Evolutionary conservation across 345 rosid species (phyloP).

Genomic region (Corchorus capsularis): DNA sequence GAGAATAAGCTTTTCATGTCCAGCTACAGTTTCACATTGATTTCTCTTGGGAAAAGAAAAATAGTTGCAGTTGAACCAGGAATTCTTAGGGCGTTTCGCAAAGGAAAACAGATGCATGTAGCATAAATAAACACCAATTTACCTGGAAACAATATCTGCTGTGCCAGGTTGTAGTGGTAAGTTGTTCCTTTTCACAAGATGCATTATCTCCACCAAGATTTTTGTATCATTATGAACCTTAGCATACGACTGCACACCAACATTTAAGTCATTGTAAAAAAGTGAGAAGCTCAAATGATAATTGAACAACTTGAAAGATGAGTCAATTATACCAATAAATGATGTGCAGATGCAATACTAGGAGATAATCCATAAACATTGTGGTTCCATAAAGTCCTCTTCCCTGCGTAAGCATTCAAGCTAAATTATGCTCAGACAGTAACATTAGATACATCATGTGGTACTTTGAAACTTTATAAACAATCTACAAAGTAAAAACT

Average conservation of each 20-base stretch:
- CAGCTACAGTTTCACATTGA: neutral
- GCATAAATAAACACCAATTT: neutral
- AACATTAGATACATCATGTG: neutral
- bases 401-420: constrained; percentile 48
- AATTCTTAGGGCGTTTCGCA: constrained; percentile 10
- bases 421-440: constrained; percentile 9
- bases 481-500: constrained; percentile 4
- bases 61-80: neutral
- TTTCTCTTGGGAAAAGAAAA: neutral
- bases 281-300: constrained; percentile 16
- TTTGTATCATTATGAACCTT: constrained; percentile 50
- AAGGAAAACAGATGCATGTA: neutral
- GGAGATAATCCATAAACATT: constrained; percentile 83
- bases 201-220: constrained; percentile 72
- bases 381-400: constrained; percentile 76
- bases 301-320: constrained; percentile 5
- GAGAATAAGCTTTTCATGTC: neutral
- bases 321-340: constrained; percentile 59
- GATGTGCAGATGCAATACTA: constrained; percentile 69
- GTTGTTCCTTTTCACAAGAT: constrained; percentile 57
- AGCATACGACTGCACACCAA: constrained; percentile 61
- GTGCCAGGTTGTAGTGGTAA: constrained; percentile 76
- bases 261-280: constrained; percentile 14
- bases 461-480: neutral
- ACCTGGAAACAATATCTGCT: constrained; percentile 83